Evolutionary conservation across 1,139 yeast genomes (phyloP), one percentile per base, ranked within the genome.

Genomic region (Diutina pseudorugosa): DNA sequence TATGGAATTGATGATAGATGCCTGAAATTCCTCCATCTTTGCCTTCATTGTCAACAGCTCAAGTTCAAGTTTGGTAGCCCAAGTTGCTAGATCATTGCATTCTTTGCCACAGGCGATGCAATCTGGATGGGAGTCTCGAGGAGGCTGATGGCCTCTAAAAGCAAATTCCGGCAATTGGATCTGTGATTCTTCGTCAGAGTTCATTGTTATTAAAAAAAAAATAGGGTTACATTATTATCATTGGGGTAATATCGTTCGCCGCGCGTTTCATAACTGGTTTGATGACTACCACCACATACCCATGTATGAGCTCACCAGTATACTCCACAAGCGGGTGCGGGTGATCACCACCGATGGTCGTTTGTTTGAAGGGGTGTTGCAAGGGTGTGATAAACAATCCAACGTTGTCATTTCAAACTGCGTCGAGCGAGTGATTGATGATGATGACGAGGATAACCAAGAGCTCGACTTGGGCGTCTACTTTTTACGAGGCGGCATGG

Each of bases 341-440:
- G 78, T 90, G 12, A 74, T 91, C 53, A 85, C 95, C n/a, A 79
- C 94, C 2, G 96, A 88, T 62, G 97, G 95, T 19, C 71, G 90
- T 53, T 70, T 80, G 55, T 79, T 83, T 54, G 75, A 79, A 63
- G 98, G 96, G 1, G 73, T 68, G 27, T 75, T 91, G 44, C 83
- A 83, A 62, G 95, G 96, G 20, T 90, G 76, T 61, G 98, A 91
- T 65, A 83, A 85, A 60, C 73, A 85, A 51, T 85, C 95, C 27
- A 91, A 91, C 62, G 62, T 91, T 20, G 74, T 89, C 45, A 70
- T 91, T 47, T 68, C 82, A 8, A 68, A 75, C 40, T 75, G 93
- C n/a, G 65, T 75, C 41, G 93, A 86, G 62, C 62, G 78, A 45
- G 63, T 77, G 44, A 66, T 79, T 41, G 69, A 69, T 47, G 64